A percentile compares a stretch with the other conserved stretches of the same genome.
These are phyloP conservation scores for Melaleuca alternifolia DNA, from an alignment of 345 rosid species.

Conservation along the genomic window DNA sequence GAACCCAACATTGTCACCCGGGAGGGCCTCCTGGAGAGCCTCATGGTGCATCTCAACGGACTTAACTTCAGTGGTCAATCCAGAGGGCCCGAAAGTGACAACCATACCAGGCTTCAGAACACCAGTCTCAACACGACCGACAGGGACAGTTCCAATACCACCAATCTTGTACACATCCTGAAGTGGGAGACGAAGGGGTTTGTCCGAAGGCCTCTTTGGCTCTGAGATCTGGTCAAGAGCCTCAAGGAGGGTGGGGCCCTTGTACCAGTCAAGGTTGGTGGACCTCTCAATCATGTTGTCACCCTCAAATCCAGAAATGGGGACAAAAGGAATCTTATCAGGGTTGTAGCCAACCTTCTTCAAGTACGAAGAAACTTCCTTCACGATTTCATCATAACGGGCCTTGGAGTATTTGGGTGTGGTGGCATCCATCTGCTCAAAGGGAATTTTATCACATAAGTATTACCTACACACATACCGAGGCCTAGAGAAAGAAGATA, in stretches of 20 bases:
- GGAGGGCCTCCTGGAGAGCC: constrained; percentile 12
- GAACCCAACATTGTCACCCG: constrained; percentile 31
- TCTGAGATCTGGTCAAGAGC: constrained; percentile 48
- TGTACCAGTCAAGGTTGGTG: constrained; percentile 68
- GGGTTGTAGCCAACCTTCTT: constrained; percentile 41
- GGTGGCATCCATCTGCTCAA: constrained; percentile 26
- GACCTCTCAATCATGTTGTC: constrained; percentile 82
- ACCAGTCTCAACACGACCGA: constrained; percentile 72
- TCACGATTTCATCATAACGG: constrained; percentile 30
- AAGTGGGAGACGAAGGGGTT: constrained; percentile 79
- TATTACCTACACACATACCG: neutral
- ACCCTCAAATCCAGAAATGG: constrained; percentile 54
- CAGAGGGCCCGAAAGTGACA: constrained; percentile 61
- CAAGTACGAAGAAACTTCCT: constrained; percentile 35
- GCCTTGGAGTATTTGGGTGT: constrained; percentile 35
- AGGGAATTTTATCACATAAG: neutral
- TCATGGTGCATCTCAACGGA: constrained; percentile 16
- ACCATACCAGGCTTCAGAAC: constrained; percentile 65
- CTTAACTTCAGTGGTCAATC: constrained; percentile 21
- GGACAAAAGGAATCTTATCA: constrained; percentile 27
- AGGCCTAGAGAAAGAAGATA: neutral
- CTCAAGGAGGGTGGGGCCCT: constrained; percentile 71
- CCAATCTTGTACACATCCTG: constrained; percentile 88
- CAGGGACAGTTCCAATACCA: constrained; percentile 78
- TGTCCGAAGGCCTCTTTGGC: constrained; percentile 85